Percentiles rank a stretch among this genome's conserved stretches.
These are phyloP conservation scores for Pascua sp. DNA, from an alignment of 1,284 basidiomycete species.

Conservation along the genomic window DNA sequence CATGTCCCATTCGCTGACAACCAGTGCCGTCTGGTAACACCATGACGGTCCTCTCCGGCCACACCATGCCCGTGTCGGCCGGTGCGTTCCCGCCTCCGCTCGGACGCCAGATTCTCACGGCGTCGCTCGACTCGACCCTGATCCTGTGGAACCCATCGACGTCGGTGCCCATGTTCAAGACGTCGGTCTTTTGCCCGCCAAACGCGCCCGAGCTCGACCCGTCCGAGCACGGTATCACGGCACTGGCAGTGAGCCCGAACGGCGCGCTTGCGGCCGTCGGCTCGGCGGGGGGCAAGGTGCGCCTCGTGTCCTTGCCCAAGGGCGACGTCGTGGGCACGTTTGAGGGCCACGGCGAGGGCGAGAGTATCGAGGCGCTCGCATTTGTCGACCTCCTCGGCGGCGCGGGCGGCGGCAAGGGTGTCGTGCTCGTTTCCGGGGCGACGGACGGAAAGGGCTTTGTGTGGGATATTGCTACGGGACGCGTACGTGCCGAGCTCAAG, in stretches of 20 bases:
- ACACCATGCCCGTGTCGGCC: slow-evolving; percentile 77
- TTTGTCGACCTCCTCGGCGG: slow-evolving; percentile 74
- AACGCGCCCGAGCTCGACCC: slow-evolving; percentile 57
- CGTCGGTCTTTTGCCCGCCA: slow-evolving; percentile 47
- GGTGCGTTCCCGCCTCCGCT: slow-evolving; percentile 70
- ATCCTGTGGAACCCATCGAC: slow-evolving; percentile 87
- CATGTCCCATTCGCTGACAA: background rate
- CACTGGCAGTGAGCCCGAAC: slow-evolving; percentile 75
- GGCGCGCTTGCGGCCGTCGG: slow-evolving; percentile 86
- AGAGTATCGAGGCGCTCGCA: slow-evolving; percentile 82
- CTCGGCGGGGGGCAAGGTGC: slow-evolving; percentile 74
- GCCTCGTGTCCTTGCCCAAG: slow-evolving; percentile 79
- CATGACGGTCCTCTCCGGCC: slow-evolving; percentile 94
- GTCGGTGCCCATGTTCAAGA: slow-evolving; percentile 62
- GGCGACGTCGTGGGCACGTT: slow-evolving; percentile 77
- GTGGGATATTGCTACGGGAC: slow-evolving; percentile 86
- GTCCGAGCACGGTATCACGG: slow-evolving; percentile 70
- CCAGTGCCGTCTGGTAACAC: slow-evolving; percentile 86
- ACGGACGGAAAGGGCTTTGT: slow-evolving; percentile 93
- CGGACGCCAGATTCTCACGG: slow-evolving; percentile 83
- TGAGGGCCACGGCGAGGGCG: slow-evolving; percentile 78
- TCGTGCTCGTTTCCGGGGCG: slow-evolving; percentile 74
- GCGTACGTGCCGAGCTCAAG: slow-evolving; percentile 70
- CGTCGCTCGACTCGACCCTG: slow-evolving; percentile 75
- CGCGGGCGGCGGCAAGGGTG: slow-evolving; percentile 56